Evolutionary conservation across 495 filamentous ascomycete species (phyloP).

Genomic region (Aspergillus conjunctus): DNA sequence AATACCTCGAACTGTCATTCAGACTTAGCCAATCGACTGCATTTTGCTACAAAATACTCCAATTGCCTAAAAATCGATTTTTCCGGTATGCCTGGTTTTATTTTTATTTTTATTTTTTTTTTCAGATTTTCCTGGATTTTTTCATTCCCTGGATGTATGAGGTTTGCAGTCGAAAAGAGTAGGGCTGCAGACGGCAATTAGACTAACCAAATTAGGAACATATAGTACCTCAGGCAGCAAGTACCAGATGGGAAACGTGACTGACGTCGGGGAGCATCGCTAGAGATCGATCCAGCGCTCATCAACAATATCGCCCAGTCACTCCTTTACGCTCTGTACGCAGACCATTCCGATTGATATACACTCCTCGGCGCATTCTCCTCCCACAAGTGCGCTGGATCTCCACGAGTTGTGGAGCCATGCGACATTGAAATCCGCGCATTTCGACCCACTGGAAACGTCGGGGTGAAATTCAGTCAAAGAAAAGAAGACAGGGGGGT

Average conservation of each 20-base stretch:
- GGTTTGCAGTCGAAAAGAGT: neutral
- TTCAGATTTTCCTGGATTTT: neutral
- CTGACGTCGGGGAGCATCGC: conserved; percentile 18
- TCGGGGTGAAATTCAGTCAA: conserved; percentile 7
- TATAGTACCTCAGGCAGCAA: conserved; percentile 25
- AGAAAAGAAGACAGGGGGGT: neutral
- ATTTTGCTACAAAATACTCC: no score
- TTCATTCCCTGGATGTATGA: neutral
- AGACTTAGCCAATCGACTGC: no score
- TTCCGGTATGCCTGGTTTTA: no score
- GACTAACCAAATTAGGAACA: conserved; percentile 18
- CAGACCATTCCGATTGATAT: neutral
- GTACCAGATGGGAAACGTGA: conserved; percentile 23
- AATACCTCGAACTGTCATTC: no score
- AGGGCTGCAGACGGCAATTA: neutral
- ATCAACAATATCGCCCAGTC: conserved; percentile 1
- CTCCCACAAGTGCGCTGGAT: conserved; percentile 3
- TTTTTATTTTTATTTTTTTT: neutral
- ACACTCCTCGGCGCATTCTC: neutral
- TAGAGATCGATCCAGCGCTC: neutral
- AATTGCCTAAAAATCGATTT: no score
- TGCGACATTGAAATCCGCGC: conserved; percentile 11
- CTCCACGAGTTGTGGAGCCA: conserved; percentile 2
- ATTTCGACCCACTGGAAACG: neutral
- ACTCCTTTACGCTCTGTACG: conserved; percentile 9